Conservation (phyloP, 2,329 filamentous ascomycete genomes). For the Escovopsis sp. region DNA sequence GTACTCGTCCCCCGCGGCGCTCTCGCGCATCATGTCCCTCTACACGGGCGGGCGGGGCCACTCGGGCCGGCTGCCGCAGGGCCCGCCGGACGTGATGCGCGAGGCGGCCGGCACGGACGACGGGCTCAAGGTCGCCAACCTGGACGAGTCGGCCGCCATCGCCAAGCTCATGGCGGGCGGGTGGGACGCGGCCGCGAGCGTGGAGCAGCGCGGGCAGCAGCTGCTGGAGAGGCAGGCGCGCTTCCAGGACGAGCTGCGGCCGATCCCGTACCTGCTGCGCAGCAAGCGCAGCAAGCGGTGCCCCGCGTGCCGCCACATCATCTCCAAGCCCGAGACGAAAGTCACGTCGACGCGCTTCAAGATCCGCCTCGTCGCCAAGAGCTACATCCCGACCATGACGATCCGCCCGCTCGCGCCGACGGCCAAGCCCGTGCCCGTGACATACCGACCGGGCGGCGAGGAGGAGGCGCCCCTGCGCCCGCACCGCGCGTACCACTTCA, state of each 20-base stretch:
- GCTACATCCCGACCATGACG: constrained; percentile 71
- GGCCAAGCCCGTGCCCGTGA: constrained; percentile 18
- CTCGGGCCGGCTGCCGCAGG: constrained; percentile 48
- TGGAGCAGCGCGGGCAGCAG: constrained; percentile 33
- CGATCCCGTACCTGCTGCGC: constrained; percentile 66
- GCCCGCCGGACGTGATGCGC: constrained; percentile 59
- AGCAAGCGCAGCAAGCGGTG: constrained; percentile 93
- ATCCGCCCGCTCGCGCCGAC: constrained; percentile 45
- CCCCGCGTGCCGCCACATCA: constrained; percentile 81
- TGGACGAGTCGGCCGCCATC: constrained; percentile 48
- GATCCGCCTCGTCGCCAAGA: constrained; percentile 76
- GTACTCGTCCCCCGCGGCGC: constrained; percentile 60
- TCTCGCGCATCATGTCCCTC: constrained; percentile 81
- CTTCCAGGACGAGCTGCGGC: constrained; percentile 62
- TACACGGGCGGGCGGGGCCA: constrained; percentile 52
- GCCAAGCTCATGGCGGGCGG: constrained; percentile 41
- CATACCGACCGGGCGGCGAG: constrained; percentile 15
- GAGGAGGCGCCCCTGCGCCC: constrained; percentile 32
- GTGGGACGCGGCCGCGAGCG: constrained; percentile 46
- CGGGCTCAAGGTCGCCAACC: constrained; percentile 48
- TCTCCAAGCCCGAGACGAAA: constrained; percentile 87
- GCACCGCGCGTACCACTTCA: constrained; percentile 54
- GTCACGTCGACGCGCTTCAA: constrained; percentile 79
- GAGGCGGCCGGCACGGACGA: constrained; percentile 59
- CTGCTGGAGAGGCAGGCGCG: constrained; percentile 40